A percentile compares a stretch with the other conserved stretches of the same genome.
These are phyloP conservation scores for Entrophospora sp. DNA, from an alignment of 192 early-diverging fungal species.

Conservation along the genomic window DNA sequence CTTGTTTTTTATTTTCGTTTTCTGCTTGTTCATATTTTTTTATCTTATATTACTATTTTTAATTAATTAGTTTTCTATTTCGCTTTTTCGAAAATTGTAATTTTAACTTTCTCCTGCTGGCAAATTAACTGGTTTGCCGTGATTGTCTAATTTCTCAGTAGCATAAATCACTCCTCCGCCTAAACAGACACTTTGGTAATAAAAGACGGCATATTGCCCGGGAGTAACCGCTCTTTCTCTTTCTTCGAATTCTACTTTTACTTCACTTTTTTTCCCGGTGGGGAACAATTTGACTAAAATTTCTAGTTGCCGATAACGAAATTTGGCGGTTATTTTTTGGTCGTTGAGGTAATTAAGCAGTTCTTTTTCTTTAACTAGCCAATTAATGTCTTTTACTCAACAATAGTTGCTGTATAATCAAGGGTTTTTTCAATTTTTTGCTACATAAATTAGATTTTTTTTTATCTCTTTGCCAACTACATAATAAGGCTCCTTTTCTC, in stretches of 20 bases:
- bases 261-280: neutral
- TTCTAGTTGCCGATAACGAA: slow-evolving; percentile 3
- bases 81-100: no score
- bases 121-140: neutral
- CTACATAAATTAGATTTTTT: slow-evolving; percentile 7
- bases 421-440: neutral
- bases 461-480: neutral
- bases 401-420: neutral
- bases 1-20: no score
- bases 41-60: no score
- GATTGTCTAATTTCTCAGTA: neutral
- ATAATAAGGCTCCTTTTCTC: neutral
- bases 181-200: neutral
- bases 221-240: slow-evolving; percentile 3
- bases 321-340: slow-evolving; percentile 9
- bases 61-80: no score
- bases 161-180: neutral
- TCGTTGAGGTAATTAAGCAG: neutral
- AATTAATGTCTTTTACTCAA: neutral
- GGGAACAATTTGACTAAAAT: neutral
- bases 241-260: slow-evolving; percentile 5
- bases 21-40: no score
- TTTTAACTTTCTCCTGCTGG: no score
- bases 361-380: neutral
- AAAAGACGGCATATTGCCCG: slow-evolving; percentile 1